Evolutionary conservation across 2,329 filamentous ascomycete species (phyloP).

Genomic region (Hymenoscyphus albidus): DNA sequence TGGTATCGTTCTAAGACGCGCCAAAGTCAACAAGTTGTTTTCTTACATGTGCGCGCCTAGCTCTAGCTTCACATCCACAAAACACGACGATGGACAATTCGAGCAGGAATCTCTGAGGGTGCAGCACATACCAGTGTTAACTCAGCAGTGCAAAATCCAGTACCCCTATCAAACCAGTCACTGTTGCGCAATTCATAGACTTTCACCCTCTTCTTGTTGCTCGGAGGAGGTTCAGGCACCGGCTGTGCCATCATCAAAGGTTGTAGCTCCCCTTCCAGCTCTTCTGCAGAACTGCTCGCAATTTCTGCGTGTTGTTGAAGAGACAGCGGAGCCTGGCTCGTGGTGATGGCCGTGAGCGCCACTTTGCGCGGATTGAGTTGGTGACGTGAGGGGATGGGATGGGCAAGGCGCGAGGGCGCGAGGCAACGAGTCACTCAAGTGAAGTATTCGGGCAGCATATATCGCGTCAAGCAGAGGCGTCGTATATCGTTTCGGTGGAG

Average conservation of each 20-base stretch:
- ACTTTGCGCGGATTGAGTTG: slow-evolving; percentile 20
- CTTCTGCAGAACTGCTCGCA: slow-evolving; percentile 47
- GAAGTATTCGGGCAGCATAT: slow-evolving; percentile 13
- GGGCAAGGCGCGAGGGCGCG: slow-evolving; percentile 11
- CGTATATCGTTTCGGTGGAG: not conserved
- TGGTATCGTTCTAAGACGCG: slow-evolving; percentile 48
- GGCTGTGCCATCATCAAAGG: slow-evolving; percentile 68
- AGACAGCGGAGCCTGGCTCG: slow-evolving; percentile 43
- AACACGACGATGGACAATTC: not conserved
- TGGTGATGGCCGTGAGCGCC: slow-evolving; percentile 28
- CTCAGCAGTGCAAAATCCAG: slow-evolving; percentile 81
- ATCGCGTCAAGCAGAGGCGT: not conserved
- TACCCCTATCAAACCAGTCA: slow-evolving; percentile 98
- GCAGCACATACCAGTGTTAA: slow-evolving; percentile 30
- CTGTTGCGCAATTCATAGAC: slow-evolving; percentile 98
- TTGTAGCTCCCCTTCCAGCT: slow-evolving; percentile 52
- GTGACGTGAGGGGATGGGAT: slow-evolving; percentile 5
- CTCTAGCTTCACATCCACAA: not conserved
- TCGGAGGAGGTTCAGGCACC: slow-evolving; percentile 59
- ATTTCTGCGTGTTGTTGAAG: slow-evolving; percentile 58
- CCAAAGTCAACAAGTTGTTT: slow-evolving; percentile 30
- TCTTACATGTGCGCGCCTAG: not conserved
- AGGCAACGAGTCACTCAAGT: slow-evolving; percentile 8
- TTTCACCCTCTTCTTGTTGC: slow-evolving; percentile 80
- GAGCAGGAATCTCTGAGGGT: not conserved